Percentiles rank a stretch among this genome's conserved stretches.
Evolutionary conservation across 2,329 filamentous ascomycete genomes (phyloP).

Genomic region (Sarocladium brachiariae): DNA sequence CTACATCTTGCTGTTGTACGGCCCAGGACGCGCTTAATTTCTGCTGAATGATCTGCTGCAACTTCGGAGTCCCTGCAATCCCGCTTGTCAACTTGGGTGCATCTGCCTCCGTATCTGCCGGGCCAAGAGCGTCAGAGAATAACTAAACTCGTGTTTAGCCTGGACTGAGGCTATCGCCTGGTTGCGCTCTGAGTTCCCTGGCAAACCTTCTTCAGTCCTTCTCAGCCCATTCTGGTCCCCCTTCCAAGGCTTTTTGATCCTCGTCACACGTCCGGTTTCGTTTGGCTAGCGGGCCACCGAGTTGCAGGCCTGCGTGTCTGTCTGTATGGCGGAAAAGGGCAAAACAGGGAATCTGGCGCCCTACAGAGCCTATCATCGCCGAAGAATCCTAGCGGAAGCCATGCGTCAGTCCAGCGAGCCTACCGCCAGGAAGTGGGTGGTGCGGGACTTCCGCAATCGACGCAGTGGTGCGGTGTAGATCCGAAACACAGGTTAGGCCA

Average conservation of each 20-base stretch:
- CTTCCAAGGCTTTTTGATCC: not conserved
- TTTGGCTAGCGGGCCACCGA: not conserved
- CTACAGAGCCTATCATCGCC: not conserved
- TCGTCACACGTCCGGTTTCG: not conserved
- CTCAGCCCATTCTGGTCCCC: not conserved
- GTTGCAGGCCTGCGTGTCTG: too few relatives aligned
- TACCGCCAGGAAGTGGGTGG: not conserved
- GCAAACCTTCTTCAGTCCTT: not conserved
- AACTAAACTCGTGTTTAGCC: not conserved
- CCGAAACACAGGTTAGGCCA: conserved; percentile 9
- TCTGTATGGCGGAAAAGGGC: not conserved
- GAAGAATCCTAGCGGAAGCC: not conserved
- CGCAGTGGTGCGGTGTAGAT: conserved; percentile 10
- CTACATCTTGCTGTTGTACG: not conserved
- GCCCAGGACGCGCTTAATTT: not conserved
- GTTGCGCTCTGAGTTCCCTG: not conserved
- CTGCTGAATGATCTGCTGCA: not conserved
- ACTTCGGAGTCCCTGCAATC: conserved; percentile 1
- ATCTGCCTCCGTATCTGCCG: not conserved
- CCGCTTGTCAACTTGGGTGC: not conserved
- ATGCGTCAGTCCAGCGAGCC: not conserved
- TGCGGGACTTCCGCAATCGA: not conserved
- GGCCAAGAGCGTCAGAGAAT: not conserved
- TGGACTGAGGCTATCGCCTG: not conserved
- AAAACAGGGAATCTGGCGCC: not conserved